These are phyloP conservation scores for Adansonia madagascariensis DNA, from an alignment of 441 rosid genomes.

Conservation along the genomic window DNA sequence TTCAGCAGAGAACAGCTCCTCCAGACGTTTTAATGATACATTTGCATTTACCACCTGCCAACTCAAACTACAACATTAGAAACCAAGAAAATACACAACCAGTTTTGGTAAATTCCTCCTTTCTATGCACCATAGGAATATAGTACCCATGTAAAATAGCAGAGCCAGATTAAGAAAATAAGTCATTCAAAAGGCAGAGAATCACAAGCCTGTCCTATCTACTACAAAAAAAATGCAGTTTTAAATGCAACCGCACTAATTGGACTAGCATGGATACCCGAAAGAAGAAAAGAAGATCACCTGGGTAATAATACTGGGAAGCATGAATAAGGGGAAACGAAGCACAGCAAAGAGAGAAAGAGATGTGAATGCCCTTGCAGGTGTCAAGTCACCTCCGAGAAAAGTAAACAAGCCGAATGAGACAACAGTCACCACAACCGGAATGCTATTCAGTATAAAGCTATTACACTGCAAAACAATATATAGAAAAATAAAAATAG, in stretches of 20 bases:
- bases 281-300: slow-evolving; percentile 42
- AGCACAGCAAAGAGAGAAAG: slow-evolving; percentile 95
- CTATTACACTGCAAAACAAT: slow-evolving; percentile 68
- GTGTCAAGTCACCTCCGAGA: slow-evolving; percentile 98
- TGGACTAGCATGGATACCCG: background rate
- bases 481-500: slow-evolving; percentile 33
- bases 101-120: background rate
- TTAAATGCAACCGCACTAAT: slow-evolving; percentile 1
- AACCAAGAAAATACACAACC: slow-evolving; percentile 13
- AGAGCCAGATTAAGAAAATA: background rate
- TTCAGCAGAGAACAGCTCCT: slow-evolving; percentile 87
- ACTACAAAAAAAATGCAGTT: background rate
- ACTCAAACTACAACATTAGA: slow-evolving; percentile 29
- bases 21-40: slow-evolving; percentile 91
- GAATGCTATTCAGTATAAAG: slow-evolving; percentile 86
- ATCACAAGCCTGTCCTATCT: slow-evolving; percentile 13
- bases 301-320: slow-evolving; percentile 95
- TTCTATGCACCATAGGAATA: slow-evolving; percentile 8
- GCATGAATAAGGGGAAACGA: slow-evolving; percentile 96
- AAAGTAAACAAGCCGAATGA: slow-evolving; percentile 95
- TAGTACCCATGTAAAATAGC: background rate
- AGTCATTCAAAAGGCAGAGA: slow-evolving; percentile 11
- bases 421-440: slow-evolving; percentile 90
- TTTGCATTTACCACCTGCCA: slow-evolving; percentile 87
- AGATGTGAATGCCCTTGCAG: slow-evolving; percentile 97